These are phyloP conservation scores for Fusarium sp. DNA, from an alignment of 2,329 filamentous ascomycete genomes.

Conservation along the genomic window DNA sequence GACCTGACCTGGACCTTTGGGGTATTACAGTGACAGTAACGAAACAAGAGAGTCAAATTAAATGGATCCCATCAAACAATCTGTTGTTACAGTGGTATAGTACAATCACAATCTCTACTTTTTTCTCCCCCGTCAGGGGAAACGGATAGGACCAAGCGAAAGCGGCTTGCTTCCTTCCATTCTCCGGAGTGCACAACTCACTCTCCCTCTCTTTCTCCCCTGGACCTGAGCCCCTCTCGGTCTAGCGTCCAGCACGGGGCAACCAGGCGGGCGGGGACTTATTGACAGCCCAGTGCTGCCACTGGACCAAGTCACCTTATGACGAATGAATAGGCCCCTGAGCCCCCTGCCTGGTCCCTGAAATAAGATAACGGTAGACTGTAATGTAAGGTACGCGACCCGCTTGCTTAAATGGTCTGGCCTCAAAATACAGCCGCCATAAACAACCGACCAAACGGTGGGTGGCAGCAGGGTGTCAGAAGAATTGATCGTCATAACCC, in stretches of 20 bases:
- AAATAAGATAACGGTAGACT: slow-evolving; percentile 32
- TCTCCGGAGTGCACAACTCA: neutral
- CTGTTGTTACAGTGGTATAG: slow-evolving; percentile 1
- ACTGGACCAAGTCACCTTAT: slow-evolving; percentile 8
- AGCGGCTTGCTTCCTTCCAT: slow-evolving; percentile 20
- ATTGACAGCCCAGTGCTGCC: slow-evolving; percentile 11
- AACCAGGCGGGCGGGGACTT: slow-evolving; percentile 30
- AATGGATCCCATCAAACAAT: slow-evolving; percentile 20
- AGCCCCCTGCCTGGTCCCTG: slow-evolving; percentile 35
- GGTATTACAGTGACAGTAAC: neutral
- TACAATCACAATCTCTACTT: neutral
- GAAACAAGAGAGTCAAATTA: neutral
- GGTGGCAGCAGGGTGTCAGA: too few species aligned
- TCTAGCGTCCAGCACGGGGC: slow-evolving; percentile 39
- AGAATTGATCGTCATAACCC: too few species aligned
- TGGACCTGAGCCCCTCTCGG: slow-evolving; percentile 33
- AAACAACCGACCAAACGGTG: neutral
- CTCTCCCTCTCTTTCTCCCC: slow-evolving; percentile 15
- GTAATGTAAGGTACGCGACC: slow-evolving; percentile 36
- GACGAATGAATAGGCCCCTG: slow-evolving; percentile 9
- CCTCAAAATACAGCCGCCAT: slow-evolving; percentile 32
- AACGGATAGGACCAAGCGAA: slow-evolving; percentile 27
- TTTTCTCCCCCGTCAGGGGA: slow-evolving; percentile 44
- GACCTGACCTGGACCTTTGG: neutral
- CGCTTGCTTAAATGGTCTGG: slow-evolving; percentile 6